Base-by-base conservation (phyloP, 495 filamentous ascomycete species). In the Podospora bellae-mahoneyi region DNA sequence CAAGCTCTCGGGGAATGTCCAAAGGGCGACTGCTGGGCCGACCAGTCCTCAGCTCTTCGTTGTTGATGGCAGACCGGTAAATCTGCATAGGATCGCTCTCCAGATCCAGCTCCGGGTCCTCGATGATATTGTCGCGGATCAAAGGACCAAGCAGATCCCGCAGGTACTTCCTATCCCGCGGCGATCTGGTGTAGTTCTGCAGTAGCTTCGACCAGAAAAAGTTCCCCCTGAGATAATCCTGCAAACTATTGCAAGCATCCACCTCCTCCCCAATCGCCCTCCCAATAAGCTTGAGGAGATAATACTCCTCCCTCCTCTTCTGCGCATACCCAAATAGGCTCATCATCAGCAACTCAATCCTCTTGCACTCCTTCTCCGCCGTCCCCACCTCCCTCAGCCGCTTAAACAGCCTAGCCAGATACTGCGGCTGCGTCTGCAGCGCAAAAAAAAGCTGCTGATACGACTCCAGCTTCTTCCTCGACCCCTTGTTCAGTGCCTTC, bases 401-500 rank as follows among this genome's bases (percentile, higher is more conserved):
- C 75, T 86, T 88, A 84, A 98, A 98, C 7, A 98, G 83, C 55
- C 93, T 83, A 27, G 94, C 91, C 28, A 99, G 85, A 75, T 99
- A 99, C 66, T 95, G 92, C 18, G 95, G 92, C 69, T 98, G 96
- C 0, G 95, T 99, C 78, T 99, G 95, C 5, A 99, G 87, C 64
- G 94, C 90, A 82, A 98, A 97, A 81, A 99, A 99, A 57, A 99
- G 86, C 71, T 97, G 92, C 74, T 99, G 96, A 72, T 99, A 99
- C 60, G 92, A 92, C 69, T 97, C 94, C 4, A 99, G 84, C 81
- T 97, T 98, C 79, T 89, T 92, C 67, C 94, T 82, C 7, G 94
- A 97, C 66, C 91, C 92, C 77, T 98, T 97, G 82, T 99, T 99
- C 65, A 99, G 79, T 1, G 95, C 95, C 79, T 98, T 98, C 57